Conservation (phyloP, 768 basidiomycete genomes). For the Leucocoprinus birnbaumii region DNA sequence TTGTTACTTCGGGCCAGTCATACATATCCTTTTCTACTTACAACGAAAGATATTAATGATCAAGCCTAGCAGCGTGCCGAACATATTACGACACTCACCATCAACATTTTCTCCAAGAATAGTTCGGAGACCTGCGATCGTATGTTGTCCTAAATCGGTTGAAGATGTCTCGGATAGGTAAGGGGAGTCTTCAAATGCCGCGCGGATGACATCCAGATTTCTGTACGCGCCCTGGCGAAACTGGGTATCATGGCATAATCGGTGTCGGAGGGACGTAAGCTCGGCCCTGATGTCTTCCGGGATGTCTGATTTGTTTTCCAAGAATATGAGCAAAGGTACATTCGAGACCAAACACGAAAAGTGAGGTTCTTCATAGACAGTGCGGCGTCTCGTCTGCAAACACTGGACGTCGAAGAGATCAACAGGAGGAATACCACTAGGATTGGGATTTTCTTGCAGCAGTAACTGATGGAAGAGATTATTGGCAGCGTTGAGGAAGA, state of each 20-base stretch:
- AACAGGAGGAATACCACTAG: conserved; percentile 32
- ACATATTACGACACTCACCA: conserved; percentile 35
- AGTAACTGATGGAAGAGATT: conserved; percentile 58
- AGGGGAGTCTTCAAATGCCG: conserved; percentile 64
- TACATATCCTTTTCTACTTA: conserved; percentile 44
- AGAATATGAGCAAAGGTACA: conserved; percentile 66
- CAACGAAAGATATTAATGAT: neutral
- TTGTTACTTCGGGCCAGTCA: conserved; percentile 60
- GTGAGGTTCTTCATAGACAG: conserved; percentile 64
- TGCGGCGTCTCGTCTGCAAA: conserved; percentile 64
- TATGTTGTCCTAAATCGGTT: conserved; percentile 54
- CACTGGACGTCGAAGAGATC: conserved; percentile 67
- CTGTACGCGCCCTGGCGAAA: conserved; percentile 77
- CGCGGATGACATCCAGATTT: conserved; percentile 67
- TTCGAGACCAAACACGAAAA: conserved; percentile 60
- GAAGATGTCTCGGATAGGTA: conserved; percentile 42
- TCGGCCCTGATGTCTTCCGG: conserved; percentile 46
- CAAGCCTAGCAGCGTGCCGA: neutral
- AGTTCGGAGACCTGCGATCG: conserved; percentile 63
- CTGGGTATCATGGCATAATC: conserved; percentile 58
- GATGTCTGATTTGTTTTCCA: conserved; percentile 61
- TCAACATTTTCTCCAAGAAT: conserved; percentile 64
- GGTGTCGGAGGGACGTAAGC: conserved; percentile 49
- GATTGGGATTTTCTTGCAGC: conserved; percentile 46
- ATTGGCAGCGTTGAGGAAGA: conserved; percentile 65